A percentile compares a stretch with the other conserved stretches of the same genome.
Conservation (phyloP, 495 filamentous ascomycete genomes). For the Glonium stellatum region DNA sequence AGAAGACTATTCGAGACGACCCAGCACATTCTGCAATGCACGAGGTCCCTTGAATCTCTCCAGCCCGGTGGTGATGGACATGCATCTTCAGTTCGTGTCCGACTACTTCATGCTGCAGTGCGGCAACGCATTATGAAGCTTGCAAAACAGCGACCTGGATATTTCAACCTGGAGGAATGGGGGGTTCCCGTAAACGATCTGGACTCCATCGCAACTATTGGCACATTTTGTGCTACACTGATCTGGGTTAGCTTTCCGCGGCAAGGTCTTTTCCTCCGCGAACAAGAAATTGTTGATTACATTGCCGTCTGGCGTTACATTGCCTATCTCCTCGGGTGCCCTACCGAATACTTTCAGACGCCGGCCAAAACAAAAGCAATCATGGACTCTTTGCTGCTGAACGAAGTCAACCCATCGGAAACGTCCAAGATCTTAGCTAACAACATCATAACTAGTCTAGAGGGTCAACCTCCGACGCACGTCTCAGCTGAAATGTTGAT, state of each 20-base stretch:
- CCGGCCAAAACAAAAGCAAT: constrained; percentile 48
- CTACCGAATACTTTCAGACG: constrained; percentile 50
- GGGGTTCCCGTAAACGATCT: constrained; percentile 71
- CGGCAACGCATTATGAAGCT: constrained; percentile 59
- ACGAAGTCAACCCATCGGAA: constrained; percentile 57
- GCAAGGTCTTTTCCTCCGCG: constrained; percentile 59
- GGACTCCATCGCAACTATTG: constrained; percentile 64
- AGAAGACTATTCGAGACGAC: constrained; percentile 67
- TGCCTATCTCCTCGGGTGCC: constrained; percentile 63
- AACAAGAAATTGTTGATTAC: constrained; percentile 62
- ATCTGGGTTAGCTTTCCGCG: constrained; percentile 64
- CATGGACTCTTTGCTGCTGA: constrained; percentile 58
- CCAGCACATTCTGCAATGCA: constrained; percentile 69
- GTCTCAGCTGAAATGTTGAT: constrained; percentile 52
- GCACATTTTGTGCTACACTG: constrained; percentile 57
- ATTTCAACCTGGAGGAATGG: constrained; percentile 53
- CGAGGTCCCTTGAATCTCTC: constrained; percentile 55
- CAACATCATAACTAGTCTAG: constrained; percentile 64
- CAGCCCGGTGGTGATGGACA: constrained; percentile 62
- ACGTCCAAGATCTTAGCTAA: constrained; percentile 58
- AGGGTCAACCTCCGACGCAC: constrained; percentile 56
- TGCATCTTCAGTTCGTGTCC: constrained; percentile 62
- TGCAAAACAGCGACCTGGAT: constrained; percentile 46
- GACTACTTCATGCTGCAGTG: constrained; percentile 66
- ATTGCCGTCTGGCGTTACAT: constrained; percentile 71